Conservation (phyloP, 352 stramenopile genomes). For the Globisporangium megalacanthum region DNA sequence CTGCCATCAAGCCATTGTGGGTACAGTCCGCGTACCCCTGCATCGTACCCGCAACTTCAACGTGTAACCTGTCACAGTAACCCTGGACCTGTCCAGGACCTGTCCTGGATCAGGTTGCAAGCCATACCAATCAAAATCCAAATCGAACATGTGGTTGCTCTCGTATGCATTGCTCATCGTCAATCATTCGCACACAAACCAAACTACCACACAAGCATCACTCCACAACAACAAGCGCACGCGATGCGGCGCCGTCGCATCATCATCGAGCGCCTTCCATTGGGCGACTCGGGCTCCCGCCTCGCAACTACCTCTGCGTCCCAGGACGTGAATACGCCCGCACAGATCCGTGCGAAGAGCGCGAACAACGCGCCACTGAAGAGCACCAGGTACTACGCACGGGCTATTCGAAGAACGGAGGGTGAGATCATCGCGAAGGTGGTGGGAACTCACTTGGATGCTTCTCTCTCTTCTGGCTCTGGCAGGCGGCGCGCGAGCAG, state of each 20-base stretch:
- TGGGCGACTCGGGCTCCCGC: background rate
- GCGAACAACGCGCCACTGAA: background rate
- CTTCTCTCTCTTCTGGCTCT: background rate
- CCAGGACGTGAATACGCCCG: background rate
- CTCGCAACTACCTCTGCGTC: background rate
- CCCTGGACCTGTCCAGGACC: too few species aligned
- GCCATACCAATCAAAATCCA: too few species aligned
- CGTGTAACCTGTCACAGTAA: background rate
- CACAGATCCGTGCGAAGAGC: background rate
- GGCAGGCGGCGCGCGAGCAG: background rate
- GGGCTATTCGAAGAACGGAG: background rate
- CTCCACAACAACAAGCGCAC: background rate
- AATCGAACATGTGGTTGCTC: too few species aligned
- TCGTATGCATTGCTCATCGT: background rate
- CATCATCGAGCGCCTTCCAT: background rate
- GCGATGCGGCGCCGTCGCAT: constrained; percentile 1
- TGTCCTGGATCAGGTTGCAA: background rate
- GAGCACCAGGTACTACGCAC: background rate
- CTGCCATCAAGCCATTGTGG: background rate
- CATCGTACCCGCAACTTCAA: background rate
- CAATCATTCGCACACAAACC: background rate
- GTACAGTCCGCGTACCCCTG: background rate
- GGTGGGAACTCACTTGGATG: background rate
- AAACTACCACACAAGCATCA: background rate
- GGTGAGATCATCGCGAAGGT: background rate